Conservation (phyloP, 2,329 filamentous ascomycete species). For the Verticillium longisporum region DNA sequence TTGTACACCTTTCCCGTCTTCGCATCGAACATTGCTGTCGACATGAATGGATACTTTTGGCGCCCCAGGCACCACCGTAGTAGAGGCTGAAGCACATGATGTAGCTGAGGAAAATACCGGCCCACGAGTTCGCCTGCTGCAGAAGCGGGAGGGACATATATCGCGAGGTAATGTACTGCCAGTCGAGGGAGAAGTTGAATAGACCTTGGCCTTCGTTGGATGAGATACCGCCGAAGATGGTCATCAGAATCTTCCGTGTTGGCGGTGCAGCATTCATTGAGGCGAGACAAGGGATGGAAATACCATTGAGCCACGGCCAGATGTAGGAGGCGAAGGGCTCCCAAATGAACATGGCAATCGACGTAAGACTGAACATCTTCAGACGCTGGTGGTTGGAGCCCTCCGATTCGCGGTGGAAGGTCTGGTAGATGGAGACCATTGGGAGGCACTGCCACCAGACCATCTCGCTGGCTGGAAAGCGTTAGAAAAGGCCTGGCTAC, state of each 20-base stretch:
- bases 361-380: conserved; percentile 6
- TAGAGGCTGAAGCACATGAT: conserved; percentile 31
- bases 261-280: conserved; percentile 6
- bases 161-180: conserved; percentile 29
- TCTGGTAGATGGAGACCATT: conserved; percentile 10
- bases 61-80: conserved; percentile 28
- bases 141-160: conserved; percentile 10
- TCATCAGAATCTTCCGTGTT: conserved; percentile 31
- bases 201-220: conserved; percentile 30
- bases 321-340: conserved; percentile 8
- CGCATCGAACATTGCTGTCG: conserved; percentile 29
- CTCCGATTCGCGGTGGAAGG: conserved; percentile 7
- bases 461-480: conserved; percentile 3
- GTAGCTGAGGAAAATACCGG: conserved; percentile 29
- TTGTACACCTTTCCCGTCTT: conserved; percentile 29
- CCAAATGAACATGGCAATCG: conserved; percentile 10
- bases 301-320: conserved; percentile 10
- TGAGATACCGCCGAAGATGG: conserved; percentile 40
- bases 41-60: conserved; percentile 17
- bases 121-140: conserved; percentile 24
- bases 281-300: conserved; percentile 35
- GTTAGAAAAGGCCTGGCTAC: not conserved
- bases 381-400: conserved; percentile 5
- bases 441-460: conserved; percentile 11
- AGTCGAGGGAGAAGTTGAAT: conserved; percentile 31